Conservation (phyloP, 495 filamentous ascomycete genomes). For the Clavariopsis aquatica region DNA sequence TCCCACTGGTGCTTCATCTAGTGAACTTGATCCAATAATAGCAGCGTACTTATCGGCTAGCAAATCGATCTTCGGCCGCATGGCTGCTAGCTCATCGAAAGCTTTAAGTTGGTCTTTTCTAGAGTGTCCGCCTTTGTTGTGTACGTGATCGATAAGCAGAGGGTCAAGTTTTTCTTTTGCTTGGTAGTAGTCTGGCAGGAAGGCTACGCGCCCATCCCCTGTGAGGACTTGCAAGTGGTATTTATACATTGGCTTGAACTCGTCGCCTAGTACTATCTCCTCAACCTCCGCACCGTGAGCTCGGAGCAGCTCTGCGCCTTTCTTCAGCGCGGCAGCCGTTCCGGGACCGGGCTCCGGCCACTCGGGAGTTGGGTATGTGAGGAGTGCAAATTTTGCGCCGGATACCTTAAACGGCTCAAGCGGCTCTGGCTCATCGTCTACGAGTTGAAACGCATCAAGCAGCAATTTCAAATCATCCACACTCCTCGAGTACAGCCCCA, state of each 20-base stretch:
- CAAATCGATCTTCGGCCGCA: conserved; percentile 52
- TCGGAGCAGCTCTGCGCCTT: conserved; percentile 46
- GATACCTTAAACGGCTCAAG: conserved; percentile 42
- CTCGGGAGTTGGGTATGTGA: conserved; percentile 51
- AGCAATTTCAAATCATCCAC: conserved; percentile 52
- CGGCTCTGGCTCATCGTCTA: conserved; percentile 48
- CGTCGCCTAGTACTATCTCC: conserved; percentile 50
- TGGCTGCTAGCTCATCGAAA: conserved; percentile 49
- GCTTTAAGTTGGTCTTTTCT: conserved; percentile 48
- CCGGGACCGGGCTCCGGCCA: conserved; percentile 55
- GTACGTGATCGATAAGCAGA: conserved; percentile 48
- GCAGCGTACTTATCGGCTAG: conserved; percentile 51
- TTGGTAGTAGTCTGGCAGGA: conserved; percentile 51
- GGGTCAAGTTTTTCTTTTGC: conserved; percentile 48
- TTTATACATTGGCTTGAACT: conserved; percentile 48
- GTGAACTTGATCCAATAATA: conserved; percentile 53
- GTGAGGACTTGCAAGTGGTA: conserved; percentile 49
- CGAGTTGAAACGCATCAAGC: conserved; percentile 50
- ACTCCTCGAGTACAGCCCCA: conserved; percentile 54
- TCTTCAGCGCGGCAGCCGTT: conserved; percentile 48
- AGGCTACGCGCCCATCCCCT: conserved; percentile 49
- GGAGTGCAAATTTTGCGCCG: conserved; percentile 51
- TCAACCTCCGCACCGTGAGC: conserved; percentile 50
- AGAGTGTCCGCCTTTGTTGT: conserved; percentile 46
- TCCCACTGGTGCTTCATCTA: conserved; percentile 54